phyloP scores from a whole-genome alignment of 2,329 filamentous ascomycete species.

The Talaromyces sp. region DNA sequence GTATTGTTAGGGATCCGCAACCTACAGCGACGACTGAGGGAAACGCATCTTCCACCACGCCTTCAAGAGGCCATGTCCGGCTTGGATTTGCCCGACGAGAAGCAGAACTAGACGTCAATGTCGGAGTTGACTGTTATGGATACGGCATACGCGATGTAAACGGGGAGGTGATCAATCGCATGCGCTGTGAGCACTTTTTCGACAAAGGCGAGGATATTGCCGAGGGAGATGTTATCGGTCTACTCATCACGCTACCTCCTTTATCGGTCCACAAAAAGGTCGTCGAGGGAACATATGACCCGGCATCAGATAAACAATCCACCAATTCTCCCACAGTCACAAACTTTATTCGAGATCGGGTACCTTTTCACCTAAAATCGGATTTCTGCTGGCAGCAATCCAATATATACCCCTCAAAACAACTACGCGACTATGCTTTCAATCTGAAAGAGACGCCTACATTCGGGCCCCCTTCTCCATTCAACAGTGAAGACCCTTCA shows the following conservation, averaged over 20 bases:
- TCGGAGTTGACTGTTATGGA: conserved; percentile 91
- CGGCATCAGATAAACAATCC: conserved; percentile 62
- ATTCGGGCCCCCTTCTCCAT: conserved; percentile 51
- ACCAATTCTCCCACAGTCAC: conserved; percentile 54
- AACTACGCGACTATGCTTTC: conserved; percentile 69
- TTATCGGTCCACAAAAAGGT: conserved; percentile 83
- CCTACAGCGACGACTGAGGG: conserved; percentile 23
- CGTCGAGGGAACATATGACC: conserved; percentile 82
- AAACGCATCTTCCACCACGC: conserved; percentile 23
- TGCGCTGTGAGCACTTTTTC: conserved; percentile 86
- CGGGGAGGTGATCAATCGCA: conserved; percentile 91
- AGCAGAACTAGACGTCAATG: conserved; percentile 50
- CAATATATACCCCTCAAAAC: conserved; percentile 69
- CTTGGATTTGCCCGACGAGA: conserved; percentile 48
- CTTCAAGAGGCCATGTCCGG: conserved; percentile 44
- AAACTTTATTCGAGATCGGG: conserved; percentile 90
- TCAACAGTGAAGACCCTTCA: conserved; percentile 68
- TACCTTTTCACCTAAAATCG: conserved; percentile 89
- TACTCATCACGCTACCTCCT: conserved; percentile 87
- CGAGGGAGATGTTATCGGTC: conserved; percentile 89
- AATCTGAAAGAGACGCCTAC: conserved; percentile 46
- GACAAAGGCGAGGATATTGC: conserved; percentile 72
- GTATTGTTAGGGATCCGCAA: conserved; percentile 42
- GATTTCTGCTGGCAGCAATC: conserved; percentile 81
- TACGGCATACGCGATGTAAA: conserved; percentile 87